Percentiles rank a stretch among this genome's conserved stretches.
phyloP scores from a whole-genome alignment of 331 rosid species.

The Erythrophleum ivorense region DNA sequence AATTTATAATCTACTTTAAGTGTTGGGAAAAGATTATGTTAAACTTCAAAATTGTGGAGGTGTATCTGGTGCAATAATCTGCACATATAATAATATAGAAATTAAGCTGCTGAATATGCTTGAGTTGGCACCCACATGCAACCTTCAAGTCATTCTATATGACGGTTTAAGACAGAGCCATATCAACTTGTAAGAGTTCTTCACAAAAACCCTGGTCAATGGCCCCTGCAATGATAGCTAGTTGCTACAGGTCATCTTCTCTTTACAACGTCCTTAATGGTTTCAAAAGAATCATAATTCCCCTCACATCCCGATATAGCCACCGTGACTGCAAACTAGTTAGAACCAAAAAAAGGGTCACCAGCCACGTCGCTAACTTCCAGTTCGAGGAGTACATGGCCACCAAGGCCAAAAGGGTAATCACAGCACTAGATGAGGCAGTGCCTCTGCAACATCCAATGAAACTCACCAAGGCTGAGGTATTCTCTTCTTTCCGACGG shows the following conservation, averaged over 20 bases:
- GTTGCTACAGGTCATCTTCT: background rate
- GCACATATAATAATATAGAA: too few species aligned
- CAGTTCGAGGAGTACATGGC: constrained; percentile 42
- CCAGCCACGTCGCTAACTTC: background rate
- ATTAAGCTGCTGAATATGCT: background rate
- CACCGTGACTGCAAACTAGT: background rate
- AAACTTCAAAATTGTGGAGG: too few species aligned
- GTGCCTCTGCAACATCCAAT: constrained; percentile 41
- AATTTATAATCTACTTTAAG: too few species aligned
- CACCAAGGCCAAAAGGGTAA: constrained; percentile 34
- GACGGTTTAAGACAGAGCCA: background rate
- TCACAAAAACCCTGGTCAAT: background rate
- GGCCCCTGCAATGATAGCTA: constrained; percentile 10
- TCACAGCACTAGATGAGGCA: constrained; percentile 44
- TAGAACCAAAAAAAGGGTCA: background rate
- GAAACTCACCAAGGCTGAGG: constrained; percentile 46
- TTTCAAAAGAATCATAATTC: background rate
- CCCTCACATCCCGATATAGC: background rate
- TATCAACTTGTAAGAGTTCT: background rate
- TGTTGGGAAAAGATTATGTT: too few species aligned
- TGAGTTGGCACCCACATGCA: background rate
- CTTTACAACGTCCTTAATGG: background rate
- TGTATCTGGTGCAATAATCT: too few species aligned
- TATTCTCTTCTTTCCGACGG: constrained; percentile 41
- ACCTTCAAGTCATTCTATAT: background rate